Evolutionary conservation across 495 filamentous ascomycete species (phyloP).

Genomic region (Annulohypoxylon nitens): DNA sequence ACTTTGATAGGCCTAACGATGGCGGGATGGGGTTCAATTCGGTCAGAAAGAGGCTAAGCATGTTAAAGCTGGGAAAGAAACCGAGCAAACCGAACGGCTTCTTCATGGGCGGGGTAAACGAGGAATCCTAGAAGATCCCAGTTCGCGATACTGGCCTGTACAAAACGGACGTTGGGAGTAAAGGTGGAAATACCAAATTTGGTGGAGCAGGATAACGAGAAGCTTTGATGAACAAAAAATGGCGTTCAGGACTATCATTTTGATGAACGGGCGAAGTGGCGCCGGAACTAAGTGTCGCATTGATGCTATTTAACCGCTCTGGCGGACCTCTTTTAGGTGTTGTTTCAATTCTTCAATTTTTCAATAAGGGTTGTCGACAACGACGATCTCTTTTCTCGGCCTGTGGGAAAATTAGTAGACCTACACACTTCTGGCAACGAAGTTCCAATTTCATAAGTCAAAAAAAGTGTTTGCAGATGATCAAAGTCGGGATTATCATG

Average conservation of each 20-base stretch:
- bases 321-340: constrained; percentile 24
- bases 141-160: constrained; percentile 18
- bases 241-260: constrained; percentile 44
- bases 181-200: constrained; percentile 35
- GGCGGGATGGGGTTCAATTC: constrained; percentile 62
- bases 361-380: constrained; percentile 23
- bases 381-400: constrained; percentile 20
- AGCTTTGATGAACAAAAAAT: constrained; percentile 40
- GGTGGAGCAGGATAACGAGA: constrained; percentile 43
- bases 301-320: constrained; percentile 36
- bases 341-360: constrained; percentile 22
- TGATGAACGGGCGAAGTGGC: constrained; percentile 32
- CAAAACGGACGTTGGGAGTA: constrained; percentile 23
- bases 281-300: constrained; percentile 24
- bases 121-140: constrained; percentile 51
- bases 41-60: constrained; percentile 77
- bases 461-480: constrained; percentile 14
- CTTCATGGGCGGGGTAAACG: constrained; percentile 62
- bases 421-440: constrained; percentile 36
- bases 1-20: constrained; percentile 44
- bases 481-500: constrained; percentile 16
- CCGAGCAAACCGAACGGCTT: constrained; percentile 65
- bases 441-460: constrained; percentile 21
- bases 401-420: constrained; percentile 15
- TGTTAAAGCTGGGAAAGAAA: constrained; percentile 76